phyloP scores from a whole-genome alignment of 768 basidiomycete species.

The Kwoniella europaea region DNA sequence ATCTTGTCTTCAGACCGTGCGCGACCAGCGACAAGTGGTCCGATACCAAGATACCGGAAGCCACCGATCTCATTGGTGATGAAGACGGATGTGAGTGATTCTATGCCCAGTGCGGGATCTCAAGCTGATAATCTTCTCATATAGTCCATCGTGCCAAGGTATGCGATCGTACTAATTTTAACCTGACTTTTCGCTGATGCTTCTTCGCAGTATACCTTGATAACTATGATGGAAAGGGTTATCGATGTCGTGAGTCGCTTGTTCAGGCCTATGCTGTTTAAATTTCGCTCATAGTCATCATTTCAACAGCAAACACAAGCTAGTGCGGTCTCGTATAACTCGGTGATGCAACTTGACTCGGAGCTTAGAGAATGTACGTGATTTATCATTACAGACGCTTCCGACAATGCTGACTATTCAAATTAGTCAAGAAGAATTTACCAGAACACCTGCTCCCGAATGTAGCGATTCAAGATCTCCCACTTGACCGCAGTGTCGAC shows the following conservation, averaged over 20 bases:
- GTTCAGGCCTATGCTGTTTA: not conserved
- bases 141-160: conserved; percentile 40
- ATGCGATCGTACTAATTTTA: not conserved
- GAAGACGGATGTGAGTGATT: conserved; percentile 41
- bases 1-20: conserved; percentile 35
- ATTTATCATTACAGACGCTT: not conserved
- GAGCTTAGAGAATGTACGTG: conserved; percentile 49
- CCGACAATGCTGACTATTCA: conserved; percentile 5
- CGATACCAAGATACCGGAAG: conserved; percentile 52
- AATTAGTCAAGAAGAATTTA: conserved; percentile 44
- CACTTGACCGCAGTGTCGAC: conserved; percentile 41
- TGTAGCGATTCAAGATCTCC: conserved; percentile 44
- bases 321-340: conserved; percentile 35
- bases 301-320: conserved; percentile 49
- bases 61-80: conserved; percentile 34
- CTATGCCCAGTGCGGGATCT: not conserved
- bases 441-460: conserved; percentile 46
- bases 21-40: conserved; percentile 41
- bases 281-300: too few species aligned
- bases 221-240: conserved; percentile 50
- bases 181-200: not conserved
- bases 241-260: conserved; percentile 44
- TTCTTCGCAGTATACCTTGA: conserved; percentile 39
- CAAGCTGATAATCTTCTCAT: conserved; percentile 15
- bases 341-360: conserved; percentile 46